Evolutionary conservation across 352 stramenopile species (phyloP), one percentile per base, ranked within the genome.

Genomic region (Globisporangium polare): DNA sequence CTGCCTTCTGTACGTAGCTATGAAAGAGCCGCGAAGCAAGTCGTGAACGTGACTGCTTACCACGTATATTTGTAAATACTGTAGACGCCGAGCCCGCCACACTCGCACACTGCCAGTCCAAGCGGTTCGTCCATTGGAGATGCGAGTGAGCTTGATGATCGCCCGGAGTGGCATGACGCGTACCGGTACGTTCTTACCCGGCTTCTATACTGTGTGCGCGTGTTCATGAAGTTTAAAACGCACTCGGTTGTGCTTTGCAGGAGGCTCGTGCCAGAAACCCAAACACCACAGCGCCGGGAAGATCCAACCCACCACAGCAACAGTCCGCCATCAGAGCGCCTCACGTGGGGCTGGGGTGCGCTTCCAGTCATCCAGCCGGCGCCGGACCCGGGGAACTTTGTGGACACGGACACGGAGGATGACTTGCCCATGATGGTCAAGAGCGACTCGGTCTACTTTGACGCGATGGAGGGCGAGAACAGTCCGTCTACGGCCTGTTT

Each of bases 401-500:
- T 68, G 20, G 62, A 75, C 26, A 58, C 53, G 0, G 51, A 68
- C 5, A 61, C 52, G 0, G 65, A 75, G 9, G 63, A 71, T 7
- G 66, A 80, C 3, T 33, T 76, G 22, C 75, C 70, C 2, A 62
- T 42, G 33, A 88, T 92, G 73, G 69, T 82, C 35, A 90, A 92
- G 63, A 88, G 69, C 43, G 74, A 75, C 8, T 90, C 81, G 0
- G 66, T 94, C 1, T 94, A 92, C 55, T 94, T 92, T 73, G 83
- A 92, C 58, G 83, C 81, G 0, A 72, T 94, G 24, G 82, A 92
- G 31, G 68, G 67, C 9, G 71, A 77, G 31, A 59, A 22, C 41
- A 33, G 5, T 42, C 63, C 5, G 18, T 24, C 45, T 17, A 37
- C 27, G 33, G 57, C 27, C 58, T 61, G 45, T 12, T 50, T 57